Conservation (phyloP, 2,329 filamentous ascomycete species). For the Sporothrix mexicana region DNA sequence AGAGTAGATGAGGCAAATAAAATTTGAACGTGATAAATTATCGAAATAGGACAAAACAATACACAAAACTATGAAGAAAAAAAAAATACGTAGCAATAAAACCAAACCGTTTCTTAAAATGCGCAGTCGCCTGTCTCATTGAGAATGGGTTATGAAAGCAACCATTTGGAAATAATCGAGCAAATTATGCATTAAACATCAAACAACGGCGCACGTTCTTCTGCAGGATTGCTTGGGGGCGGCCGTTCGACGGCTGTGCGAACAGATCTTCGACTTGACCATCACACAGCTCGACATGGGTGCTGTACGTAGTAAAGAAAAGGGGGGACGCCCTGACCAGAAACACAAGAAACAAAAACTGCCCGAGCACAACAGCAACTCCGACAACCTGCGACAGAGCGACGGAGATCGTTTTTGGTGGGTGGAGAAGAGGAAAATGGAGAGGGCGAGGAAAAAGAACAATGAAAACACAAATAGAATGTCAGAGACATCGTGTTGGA, state of each 20-base stretch:
- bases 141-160: too few relatives aligned
- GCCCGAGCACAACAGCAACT: constrained; percentile 11
- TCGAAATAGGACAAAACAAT: neutral
- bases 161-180: neutral
- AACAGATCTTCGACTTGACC: neutral
- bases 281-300: too few relatives aligned
- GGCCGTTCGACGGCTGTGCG: neutral
- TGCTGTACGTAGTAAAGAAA: neutral
- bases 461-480: neutral
- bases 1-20: neutral
- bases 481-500: neutral
- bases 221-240: neutral
- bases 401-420: neutral
- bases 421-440: too few relatives aligned
- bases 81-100: too few relatives aligned
- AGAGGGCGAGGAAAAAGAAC: neutral
- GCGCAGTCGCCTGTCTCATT: too few relatives aligned
- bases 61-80: too few relatives aligned
- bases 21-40: too few relatives aligned
- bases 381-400: constrained; percentile 26
- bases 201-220: neutral
- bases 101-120: too few relatives aligned
- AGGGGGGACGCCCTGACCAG: neutral
- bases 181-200: neutral
- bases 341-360: constrained; percentile 13